A percentile compares a stretch with the other conserved stretches of the same genome.
These are phyloP conservation scores for Umbilicus rupestris DNA, from an alignment of 164 flowering plant species.

Conservation along the genomic window DNA sequence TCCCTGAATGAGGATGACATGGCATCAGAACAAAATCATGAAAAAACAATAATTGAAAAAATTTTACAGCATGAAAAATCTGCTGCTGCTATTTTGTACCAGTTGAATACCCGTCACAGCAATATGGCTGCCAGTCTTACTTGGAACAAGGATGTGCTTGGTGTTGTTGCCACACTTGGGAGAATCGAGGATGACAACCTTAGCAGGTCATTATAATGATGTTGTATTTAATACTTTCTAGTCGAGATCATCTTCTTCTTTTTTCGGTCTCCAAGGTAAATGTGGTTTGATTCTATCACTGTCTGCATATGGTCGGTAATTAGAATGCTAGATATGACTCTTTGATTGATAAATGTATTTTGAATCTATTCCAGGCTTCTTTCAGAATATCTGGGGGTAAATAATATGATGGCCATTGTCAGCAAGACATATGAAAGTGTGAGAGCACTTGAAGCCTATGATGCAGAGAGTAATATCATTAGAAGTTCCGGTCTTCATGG, in stretches of 20 bases:
- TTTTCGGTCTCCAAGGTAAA: too few relatives aligned
- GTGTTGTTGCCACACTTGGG: slow-evolving; percentile 75
- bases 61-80: slow-evolving; percentile 52
- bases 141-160: slow-evolving; percentile 54
- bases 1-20: slow-evolving; percentile 18
- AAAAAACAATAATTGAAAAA: slow-evolving; percentile 32
- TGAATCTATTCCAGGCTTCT: slow-evolving; percentile 40
- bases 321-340: not conserved
- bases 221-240: not conserved
- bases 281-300: not conserved
- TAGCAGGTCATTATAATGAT: slow-evolving; percentile 45
- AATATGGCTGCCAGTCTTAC: slow-evolving; percentile 31
- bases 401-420: slow-evolving; percentile 67
- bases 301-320: not conserved
- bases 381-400: slow-evolving; percentile 67
- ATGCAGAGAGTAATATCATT: slow-evolving; percentile 47
- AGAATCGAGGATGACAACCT: slow-evolving; percentile 65
- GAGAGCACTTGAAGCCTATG: slow-evolving; percentile 63
- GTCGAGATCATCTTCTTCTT: not conserved
- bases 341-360: not conserved
- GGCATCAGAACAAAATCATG: slow-evolving; percentile 30
- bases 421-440: slow-evolving; percentile 63
- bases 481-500: slow-evolving; percentile 59
- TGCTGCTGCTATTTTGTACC: slow-evolving; percentile 64
- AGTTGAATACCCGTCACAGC: slow-evolving; percentile 36